A percentile compares a stretch with the other conserved stretches of the same genome.
Evolutionary conservation across 202 grass and related monocot species (phyloP).

Genomic region (Eragrostis tef): DNA sequence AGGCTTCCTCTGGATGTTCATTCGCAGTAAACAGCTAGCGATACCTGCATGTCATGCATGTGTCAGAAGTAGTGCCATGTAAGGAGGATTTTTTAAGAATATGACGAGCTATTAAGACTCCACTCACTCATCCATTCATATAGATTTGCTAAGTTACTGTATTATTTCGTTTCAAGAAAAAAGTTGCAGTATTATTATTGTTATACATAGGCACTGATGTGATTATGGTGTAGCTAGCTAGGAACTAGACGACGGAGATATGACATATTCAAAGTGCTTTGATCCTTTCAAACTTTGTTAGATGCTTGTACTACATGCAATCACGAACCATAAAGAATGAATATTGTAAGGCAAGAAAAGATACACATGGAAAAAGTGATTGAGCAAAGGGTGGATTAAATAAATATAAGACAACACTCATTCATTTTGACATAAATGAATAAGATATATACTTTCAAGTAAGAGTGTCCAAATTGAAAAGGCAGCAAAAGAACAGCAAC

Average conservation of each 20-base stretch:
- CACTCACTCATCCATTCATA: neutral
- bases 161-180: too few relatives aligned
- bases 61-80: neutral
- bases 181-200: slow-evolving; percentile 10
- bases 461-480: neutral
- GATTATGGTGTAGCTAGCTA: slow-evolving; percentile 23
- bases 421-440: slow-evolving; percentile 29
- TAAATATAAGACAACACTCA: neutral
- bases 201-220: slow-evolving; percentile 28
- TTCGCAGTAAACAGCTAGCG: slow-evolving; percentile 42
- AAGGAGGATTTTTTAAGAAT: slow-evolving; percentile 18
- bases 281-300: slow-evolving; percentile 21
- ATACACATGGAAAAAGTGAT: slow-evolving; percentile 23
- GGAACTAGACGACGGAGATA: slow-evolving; percentile 1
- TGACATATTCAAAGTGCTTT: neutral
- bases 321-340: slow-evolving; percentile 43
- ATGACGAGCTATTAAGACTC: slow-evolving; percentile 2
- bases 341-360: slow-evolving; percentile 38
- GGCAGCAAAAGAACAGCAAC: neutral
- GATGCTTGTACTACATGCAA: slow-evolving; percentile 44
- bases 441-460: slow-evolving; percentile 35
- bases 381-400: slow-evolving; percentile 35
- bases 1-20: slow-evolving; percentile 80
- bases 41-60: slow-evolving; percentile 41
- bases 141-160: neutral